Conservation (phyloP, 106 monocot genomes). For the Hemerocallis citrina region DNA sequence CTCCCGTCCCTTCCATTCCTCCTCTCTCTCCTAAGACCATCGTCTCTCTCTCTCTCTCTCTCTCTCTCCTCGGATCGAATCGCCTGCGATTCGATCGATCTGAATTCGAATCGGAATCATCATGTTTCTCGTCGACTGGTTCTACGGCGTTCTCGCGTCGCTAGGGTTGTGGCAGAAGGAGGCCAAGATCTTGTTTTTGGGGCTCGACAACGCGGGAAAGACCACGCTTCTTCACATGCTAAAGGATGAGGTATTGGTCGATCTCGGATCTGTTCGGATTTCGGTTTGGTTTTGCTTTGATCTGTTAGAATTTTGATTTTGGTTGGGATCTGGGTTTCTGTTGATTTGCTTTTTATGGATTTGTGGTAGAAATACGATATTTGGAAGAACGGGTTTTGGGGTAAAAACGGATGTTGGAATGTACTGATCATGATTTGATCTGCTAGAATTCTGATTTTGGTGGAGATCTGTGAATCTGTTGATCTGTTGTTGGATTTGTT, state of each 20-base stretch:
- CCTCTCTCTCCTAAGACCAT: not conserved
- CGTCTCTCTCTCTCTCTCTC: conserved; percentile 6
- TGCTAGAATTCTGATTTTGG: not conserved
- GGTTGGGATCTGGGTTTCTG: conserved; percentile 32
- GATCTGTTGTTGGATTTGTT: not conserved
- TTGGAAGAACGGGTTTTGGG: too few relatives aligned
- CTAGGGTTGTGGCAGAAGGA: conserved; percentile 80
- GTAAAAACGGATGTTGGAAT: not conserved
- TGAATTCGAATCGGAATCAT: not conserved
- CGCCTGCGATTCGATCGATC: conserved; percentile 1
- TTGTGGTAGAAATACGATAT: conserved; percentile 72
- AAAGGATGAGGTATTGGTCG: conserved; percentile 48
- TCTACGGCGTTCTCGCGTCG: conserved; percentile 71
- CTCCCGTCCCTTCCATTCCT: not conserved
- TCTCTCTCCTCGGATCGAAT: not conserved
- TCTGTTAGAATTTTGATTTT: not conserved
- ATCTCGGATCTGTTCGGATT: not conserved
- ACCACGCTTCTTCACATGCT: conserved; percentile 76
- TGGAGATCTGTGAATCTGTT: too few relatives aligned
- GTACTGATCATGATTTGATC: not conserved
- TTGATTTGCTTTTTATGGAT: not conserved
- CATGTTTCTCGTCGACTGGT: conserved; percentile 56
- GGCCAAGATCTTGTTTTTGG: conserved; percentile 69
- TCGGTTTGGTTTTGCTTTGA: not conserved
- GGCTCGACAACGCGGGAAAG: conserved; percentile 71